phyloP scores from a whole-genome alignment of 2,329 filamentous ascomycete genomes.

The Paraconiothyrium brasiliense region DNA sequence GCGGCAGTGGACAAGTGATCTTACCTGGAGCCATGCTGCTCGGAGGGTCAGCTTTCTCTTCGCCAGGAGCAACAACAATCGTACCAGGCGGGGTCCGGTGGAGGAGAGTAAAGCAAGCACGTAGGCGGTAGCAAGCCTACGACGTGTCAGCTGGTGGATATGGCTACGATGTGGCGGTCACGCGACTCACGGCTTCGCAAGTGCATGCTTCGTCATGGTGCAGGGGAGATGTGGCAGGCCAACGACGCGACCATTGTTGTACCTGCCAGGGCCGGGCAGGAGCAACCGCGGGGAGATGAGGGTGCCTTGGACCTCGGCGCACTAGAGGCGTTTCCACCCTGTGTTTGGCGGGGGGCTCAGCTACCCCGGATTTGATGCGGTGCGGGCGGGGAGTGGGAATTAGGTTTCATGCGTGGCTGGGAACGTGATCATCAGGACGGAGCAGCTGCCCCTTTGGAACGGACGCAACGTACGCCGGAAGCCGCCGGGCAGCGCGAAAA shows the following conservation, averaged over 20 bases:
- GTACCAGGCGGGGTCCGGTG: conserved; percentile 34
- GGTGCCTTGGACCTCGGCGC: conserved; percentile 10
- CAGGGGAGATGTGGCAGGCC: not conserved
- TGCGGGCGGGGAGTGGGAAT: conserved; percentile 6
- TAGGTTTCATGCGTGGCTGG: conserved; percentile 13
- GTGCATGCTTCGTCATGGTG: conserved; percentile 15
- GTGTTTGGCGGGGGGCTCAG: not conserved
- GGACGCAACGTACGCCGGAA: conserved; percentile 2
- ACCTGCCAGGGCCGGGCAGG: not conserved
- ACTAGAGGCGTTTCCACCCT: not conserved
- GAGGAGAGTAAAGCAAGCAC: conserved; percentile 39
- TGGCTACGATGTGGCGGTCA: not conserved
- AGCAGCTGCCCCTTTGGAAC: conserved; percentile 12
- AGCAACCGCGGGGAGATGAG: conserved; percentile 1
- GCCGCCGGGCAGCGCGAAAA: not conserved
- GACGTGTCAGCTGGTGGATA: not conserved
- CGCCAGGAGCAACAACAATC: conserved; percentile 27
- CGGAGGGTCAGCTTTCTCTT: conserved; percentile 30
- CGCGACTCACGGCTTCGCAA: conserved; percentile 29
- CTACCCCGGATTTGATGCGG: conserved; percentile 12
- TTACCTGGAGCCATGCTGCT: conserved; percentile 35
- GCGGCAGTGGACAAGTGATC: conserved; percentile 21
- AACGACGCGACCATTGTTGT: not conserved
- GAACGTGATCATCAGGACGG: conserved; percentile 14
- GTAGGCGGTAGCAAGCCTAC: conserved; percentile 39